Evolutionary conservation across 2,329 filamentous ascomycete species (phyloP).

Genomic region (Fusarium tupiense): DNA sequence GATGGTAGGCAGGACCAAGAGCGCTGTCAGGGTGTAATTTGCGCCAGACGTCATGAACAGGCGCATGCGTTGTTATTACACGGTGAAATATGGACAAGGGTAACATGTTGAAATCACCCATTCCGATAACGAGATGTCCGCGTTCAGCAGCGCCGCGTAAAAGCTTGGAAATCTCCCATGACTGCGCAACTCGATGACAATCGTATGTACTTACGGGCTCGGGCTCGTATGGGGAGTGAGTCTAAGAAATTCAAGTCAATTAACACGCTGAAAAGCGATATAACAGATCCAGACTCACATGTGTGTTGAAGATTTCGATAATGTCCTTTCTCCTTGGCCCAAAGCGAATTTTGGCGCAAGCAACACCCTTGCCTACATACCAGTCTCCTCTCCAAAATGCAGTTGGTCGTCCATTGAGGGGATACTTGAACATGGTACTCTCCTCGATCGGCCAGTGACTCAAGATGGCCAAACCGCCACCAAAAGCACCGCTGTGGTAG

Average conservation of each 20-base stretch:
- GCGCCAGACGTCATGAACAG: conserved; percentile 86
- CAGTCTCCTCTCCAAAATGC: conserved; percentile 96
- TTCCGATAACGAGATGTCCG: conserved; percentile 83
- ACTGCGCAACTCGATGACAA: conserved; percentile 89
- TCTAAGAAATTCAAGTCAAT: conserved; percentile 48
- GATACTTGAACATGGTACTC: conserved; percentile 85
- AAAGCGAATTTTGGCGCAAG: conserved; percentile 80
- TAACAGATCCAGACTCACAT: conserved; percentile 60
- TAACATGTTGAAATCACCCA: conserved; percentile 98
- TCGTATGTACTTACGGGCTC: conserved; percentile 85
- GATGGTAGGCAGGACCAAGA: conserved; percentile 75
- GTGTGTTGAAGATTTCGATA: conserved; percentile 92
- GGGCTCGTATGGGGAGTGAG: conserved; percentile 86
- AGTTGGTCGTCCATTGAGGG: conserved; percentile 91
- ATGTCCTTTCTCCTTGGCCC: conserved; percentile 72
- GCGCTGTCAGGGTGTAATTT: conserved; percentile 85
- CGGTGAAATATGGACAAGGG: conserved; percentile 85
- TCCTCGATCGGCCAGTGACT: conserved; percentile 93
- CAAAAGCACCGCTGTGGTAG: conserved; percentile 89
- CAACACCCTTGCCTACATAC: conserved; percentile 95
- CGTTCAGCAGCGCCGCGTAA: conserved; percentile 82
- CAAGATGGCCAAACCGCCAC: conserved; percentile 87
- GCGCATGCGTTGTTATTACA: conserved; percentile 80
- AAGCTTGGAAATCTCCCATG: conserved; percentile 93
- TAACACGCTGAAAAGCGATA: not conserved